These are phyloP conservation scores for Solanum lycopersicoides DNA, from an alignment of 257 asterid genomes.

Conservation along the genomic window DNA sequence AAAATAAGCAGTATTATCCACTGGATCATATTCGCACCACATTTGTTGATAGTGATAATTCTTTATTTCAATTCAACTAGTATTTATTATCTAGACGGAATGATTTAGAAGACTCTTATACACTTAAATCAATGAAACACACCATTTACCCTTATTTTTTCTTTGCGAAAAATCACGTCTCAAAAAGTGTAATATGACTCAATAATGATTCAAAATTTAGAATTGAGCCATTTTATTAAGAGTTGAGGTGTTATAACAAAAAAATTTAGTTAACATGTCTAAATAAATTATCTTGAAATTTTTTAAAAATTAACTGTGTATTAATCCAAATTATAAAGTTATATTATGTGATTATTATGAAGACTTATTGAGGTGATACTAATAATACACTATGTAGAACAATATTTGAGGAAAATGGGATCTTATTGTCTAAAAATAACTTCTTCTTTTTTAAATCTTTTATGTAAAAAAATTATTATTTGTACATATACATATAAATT, in stretches of 20 bases:
- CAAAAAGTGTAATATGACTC: not conserved
- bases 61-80: not conserved
- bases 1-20: too few relatives aligned
- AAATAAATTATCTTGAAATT: not conserved
- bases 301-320: not conserved
- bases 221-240: not conserved
- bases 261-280: not conserved
- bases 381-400: not conserved
- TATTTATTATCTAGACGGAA: not conserved
- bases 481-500: not conserved
- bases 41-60: too few relatives aligned
- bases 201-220: not conserved
- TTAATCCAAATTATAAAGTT: not conserved
- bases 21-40: not conserved
- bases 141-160: too few relatives aligned
- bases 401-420: not conserved
- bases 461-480: too few relatives aligned
- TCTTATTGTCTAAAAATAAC: not conserved
- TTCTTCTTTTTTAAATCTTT: too few relatives aligned
- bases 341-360: not conserved
- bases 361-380: not conserved
- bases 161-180: not conserved
- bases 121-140: not conserved
- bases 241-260: not conserved
- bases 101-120: too few relatives aligned